phyloP scores from a whole-genome alignment of 768 basidiomycete species.

The Lentinula sp. region DNA sequence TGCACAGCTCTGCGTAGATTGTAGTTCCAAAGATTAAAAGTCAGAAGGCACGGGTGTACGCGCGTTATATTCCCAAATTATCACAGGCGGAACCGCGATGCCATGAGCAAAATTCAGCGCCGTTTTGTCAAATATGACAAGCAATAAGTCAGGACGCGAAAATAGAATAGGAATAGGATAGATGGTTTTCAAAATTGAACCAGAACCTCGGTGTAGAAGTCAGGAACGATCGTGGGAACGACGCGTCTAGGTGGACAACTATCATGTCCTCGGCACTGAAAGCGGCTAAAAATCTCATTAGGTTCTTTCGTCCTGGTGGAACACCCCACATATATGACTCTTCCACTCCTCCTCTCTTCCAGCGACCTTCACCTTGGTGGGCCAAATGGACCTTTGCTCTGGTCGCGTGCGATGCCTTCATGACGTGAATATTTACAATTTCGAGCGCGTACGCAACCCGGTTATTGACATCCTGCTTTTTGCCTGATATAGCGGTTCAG shows the following conservation, averaged over 20 bases:
- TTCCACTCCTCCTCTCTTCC: background rate
- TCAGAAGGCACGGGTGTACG: background rate
- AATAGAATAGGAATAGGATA: background rate
- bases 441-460: background rate
- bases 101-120: background rate
- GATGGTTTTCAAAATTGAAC: background rate
- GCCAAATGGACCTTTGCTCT: conserved; percentile 5
- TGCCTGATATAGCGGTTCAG: background rate
- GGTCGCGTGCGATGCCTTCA: conserved; percentile 2
- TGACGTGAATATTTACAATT: background rate
- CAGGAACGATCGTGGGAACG: background rate
- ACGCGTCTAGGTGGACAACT: background rate
- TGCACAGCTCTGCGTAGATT: too few relatives aligned
- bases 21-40: background rate
- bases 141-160: background rate
- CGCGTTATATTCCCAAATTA: background rate
- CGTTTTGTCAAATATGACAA: background rate
- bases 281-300: background rate
- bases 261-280: background rate
- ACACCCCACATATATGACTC: background rate
- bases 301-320: conserved; percentile 3
- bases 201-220: background rate
- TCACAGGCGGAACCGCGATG: background rate
- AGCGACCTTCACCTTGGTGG: conserved; percentile 4
- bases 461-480: background rate